Percentiles rank a stretch among this genome's conserved stretches.
Conservation (phyloP, 2,329 filamentous ascomycete genomes). For the Pyricularia pennisetigena region DNA sequence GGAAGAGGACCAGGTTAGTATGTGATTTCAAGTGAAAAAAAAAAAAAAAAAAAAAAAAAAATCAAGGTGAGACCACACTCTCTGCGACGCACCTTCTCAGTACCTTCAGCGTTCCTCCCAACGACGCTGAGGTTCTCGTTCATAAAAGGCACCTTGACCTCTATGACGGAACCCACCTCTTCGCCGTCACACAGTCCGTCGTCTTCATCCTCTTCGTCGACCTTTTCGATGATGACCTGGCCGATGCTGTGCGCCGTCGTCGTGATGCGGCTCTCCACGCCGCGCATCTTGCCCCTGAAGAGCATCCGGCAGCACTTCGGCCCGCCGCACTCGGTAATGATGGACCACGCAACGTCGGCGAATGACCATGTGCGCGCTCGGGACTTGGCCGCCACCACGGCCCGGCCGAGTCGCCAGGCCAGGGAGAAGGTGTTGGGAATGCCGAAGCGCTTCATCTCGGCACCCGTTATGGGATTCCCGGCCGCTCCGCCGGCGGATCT, state of each 20-base stretch:
- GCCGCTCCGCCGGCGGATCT: conserved; percentile 40
- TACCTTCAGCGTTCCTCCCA: conserved; percentile 11
- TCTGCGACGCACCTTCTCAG: conserved; percentile 12
- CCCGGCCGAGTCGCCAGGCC: conserved; percentile 50
- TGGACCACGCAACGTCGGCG: conserved; percentile 43
- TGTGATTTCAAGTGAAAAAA: not conserved
- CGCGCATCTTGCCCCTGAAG: conserved; percentile 55
- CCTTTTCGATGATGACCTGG: conserved; percentile 44
- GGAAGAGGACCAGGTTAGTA: not conserved
- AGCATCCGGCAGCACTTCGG: conserved; percentile 40
- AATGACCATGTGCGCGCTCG: conserved; percentile 20
- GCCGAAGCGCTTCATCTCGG: conserved; percentile 38
- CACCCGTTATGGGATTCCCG: conserved; percentile 36
- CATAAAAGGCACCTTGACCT: conserved; percentile 60
- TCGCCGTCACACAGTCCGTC: conserved; percentile 18
- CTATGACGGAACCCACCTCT: conserved; percentile 27
- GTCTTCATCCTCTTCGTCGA: conserved; percentile 27
- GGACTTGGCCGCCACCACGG: conserved; percentile 36
- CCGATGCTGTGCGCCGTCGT: conserved; percentile 49
- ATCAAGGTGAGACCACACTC: not conserved
- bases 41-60: too few relatives aligned
- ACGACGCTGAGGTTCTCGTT: conserved; percentile 57
- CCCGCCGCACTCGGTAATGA: conserved; percentile 49
- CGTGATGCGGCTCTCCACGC: conserved; percentile 43
- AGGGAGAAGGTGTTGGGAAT: conserved; percentile 42